Base-by-base conservation (phyloP, 2,329 filamentous ascomycete genomes). In the Domatiomyces catenatus region DNA sequence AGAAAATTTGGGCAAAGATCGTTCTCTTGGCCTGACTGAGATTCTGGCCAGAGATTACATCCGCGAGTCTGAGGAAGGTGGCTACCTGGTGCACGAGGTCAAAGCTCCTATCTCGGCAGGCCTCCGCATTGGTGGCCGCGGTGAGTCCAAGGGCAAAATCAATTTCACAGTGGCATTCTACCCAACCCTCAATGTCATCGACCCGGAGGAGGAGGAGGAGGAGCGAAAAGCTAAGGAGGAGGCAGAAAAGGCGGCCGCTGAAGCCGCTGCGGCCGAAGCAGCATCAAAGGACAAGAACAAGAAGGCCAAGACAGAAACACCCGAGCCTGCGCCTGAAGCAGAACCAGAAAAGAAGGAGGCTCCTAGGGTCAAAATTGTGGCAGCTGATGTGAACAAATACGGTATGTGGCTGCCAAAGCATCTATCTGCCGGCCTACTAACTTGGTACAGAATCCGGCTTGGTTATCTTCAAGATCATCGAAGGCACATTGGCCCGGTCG, bases 401-500 rank as follows among this genome's bases (percentile, higher is more conserved):
- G 78, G 79, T 82, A 72, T 62, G 74, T 59, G 43, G 48, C 24
- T 49, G 46, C 42, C 44, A 52, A 46, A 42, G 15, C 36, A 8
- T 26, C 8, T 20, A 5, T 49, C 42, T 28, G 46, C 42, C 42
- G 20, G 19, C 47, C 44, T 52, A 57, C 69, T 74, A 59, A 73
- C 60, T 19, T 43, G 3, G 32, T 49, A 43, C 56, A 81, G 88
- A 96, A 70, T 92, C 86, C 51, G 92, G 92, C 56, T 76, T 98
- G 51, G 75, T 98, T 56, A 85, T 98, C 50, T 96, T 98, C 76
- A 90, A 89, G 63, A 78, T 98, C 51, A 79, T 95, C 64, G 89
- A 96, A 54, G 88, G 83, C 20, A 84, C 95, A 50, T 76, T 98
- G 63, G 77, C 86, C 0, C 80, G 84, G 56, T 78, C 74, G 48